A percentile compares a stretch with the other conserved stretches of the same genome.
Evolutionary conservation across 331 rosid genomes (phyloP).

Genomic region (Malus hybrid): DNA sequence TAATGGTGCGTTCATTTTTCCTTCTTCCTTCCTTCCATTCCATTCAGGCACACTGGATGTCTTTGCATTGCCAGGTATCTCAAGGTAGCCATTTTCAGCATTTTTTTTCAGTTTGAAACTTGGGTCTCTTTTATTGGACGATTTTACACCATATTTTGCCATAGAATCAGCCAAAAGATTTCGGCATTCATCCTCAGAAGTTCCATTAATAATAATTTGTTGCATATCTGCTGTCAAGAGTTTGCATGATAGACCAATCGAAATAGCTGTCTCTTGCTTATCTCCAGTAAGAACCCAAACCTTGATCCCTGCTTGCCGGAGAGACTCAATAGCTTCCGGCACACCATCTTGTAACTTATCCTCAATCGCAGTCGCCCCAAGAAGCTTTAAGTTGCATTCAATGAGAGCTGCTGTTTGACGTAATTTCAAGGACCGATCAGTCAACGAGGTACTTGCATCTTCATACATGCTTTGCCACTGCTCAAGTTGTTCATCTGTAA

Average conservation of each 20-base stretch:
- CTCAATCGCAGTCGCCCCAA: conserved; percentile 89
- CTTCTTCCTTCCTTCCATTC: conserved; percentile 47
- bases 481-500: conserved; percentile 63
- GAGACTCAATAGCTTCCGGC: conserved; percentile 81
- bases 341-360: conserved; percentile 94
- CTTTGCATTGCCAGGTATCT: conserved; percentile 30
- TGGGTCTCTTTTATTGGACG: conserved; percentile 19
- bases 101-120: conserved; percentile 28
- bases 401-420: conserved; percentile 72
- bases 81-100: conserved; percentile 31
- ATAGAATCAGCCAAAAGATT: conserved; percentile 63
- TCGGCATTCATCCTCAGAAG: conserved; percentile 63
- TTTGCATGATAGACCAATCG: conserved; percentile 83
- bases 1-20: conserved; percentile 32
- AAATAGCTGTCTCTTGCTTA: conserved; percentile 93
- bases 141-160: conserved; percentile 51
- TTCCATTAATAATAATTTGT: conserved; percentile 70
- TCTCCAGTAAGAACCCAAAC: conserved; percentile 97
- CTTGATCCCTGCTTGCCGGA: conserved; percentile 92
- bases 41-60: conserved; percentile 31
- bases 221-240: conserved; percentile 73
- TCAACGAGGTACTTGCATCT: conserved; percentile 82
- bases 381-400: conserved; percentile 67
- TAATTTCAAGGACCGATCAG: conserved; percentile 55
- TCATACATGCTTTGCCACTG: conserved; percentile 73